phyloP scores from a whole-genome alignment of 1,284 basidiomycete genomes.

The Fistulinella cinereoalba region DNA sequence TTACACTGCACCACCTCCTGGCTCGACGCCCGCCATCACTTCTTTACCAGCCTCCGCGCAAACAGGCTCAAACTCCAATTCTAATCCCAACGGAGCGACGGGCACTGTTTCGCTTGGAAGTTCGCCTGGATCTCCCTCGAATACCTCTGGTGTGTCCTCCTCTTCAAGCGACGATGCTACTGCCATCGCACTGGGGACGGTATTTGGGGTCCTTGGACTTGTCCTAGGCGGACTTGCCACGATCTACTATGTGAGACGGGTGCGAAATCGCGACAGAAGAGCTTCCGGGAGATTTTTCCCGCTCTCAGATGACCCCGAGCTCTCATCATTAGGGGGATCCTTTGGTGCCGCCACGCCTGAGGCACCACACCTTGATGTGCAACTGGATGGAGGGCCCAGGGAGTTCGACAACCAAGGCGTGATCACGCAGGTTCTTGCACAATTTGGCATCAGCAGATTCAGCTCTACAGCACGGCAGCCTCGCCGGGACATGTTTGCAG shows the following conservation, averaged over 20 bases:
- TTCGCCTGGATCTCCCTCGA: slow-evolving; percentile 9
- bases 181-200: slow-evolving; percentile 55
- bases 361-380: slow-evolving; percentile 1
- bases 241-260: slow-evolving; percentile 42
- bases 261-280: slow-evolving; percentile 8
- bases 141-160: slow-evolving; percentile 10
- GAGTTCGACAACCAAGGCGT: neutral
- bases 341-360: slow-evolving; percentile 5
- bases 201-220: slow-evolving; percentile 54
- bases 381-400: slow-evolving; percentile 1
- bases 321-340: slow-evolving; percentile 13
- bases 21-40: slow-evolving; percentile 22
- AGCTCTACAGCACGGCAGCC: slow-evolving; percentile 14
- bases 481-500: slow-evolving; percentile 69
- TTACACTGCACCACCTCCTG: slow-evolving; percentile 33
- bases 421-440: slow-evolving; percentile 19
- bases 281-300: slow-evolving; percentile 16
- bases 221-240: slow-evolving; percentile 40
- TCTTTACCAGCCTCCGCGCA: slow-evolving; percentile 27
- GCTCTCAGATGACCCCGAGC: slow-evolving; percentile 22
- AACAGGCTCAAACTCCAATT: slow-evolving; percentile 17
- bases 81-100: slow-evolving; percentile 14
- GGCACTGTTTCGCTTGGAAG: slow-evolving; percentile 1
- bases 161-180: slow-evolving; percentile 30
- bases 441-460: slow-evolving; percentile 22